Base-by-base conservation (phyloP, 1,284 basidiomycete genomes). In the Ustilago curta region DNA sequence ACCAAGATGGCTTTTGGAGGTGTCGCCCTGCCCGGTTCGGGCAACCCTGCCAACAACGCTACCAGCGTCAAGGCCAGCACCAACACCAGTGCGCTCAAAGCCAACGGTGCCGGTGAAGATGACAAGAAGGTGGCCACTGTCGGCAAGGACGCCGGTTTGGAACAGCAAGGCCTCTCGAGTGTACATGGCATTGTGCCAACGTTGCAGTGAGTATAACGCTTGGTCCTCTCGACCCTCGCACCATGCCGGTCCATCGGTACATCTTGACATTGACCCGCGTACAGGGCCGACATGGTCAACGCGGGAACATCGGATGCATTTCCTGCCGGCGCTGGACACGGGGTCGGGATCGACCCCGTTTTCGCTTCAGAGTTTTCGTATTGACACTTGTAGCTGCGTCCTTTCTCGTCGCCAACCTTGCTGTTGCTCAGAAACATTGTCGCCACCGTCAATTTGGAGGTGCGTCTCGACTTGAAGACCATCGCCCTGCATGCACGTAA, bases 371-470 rank as follows among this genome's bases (percentile, higher is more conserved):
- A 27, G 23, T 23, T 42, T 18, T 27, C 39, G 21, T 70, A 32
- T 69, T 69, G 66, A 69, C 66, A 52, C 53, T 37, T 29, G 50
- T 44, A 37, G 56, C 40, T 19, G 32, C 23, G 23, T 29, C 53
- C 49, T 32, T 19, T 14, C 19, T 37, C 29, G 53, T 42, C 19
- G 52, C 55, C 47, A 29, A 29, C 56, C 4, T 44, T 16, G 35
- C 25, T 39, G 23, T 44, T 27, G 27, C 49, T 25, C 70, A 89
- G 89, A 89, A 99, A 99, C 87, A 99, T 99, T 76, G 96, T 99
- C 79, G 96, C 97, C 11, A 99, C 97, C 16, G 97, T 99, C 86
- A 99, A 99, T 84, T 90, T 99, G 50, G 96, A 98, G 86, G 97
- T 95, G 77, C 91, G 95, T 42, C 88, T 99, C 63, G 97, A 99